Percentiles rank a stretch among this genome's conserved stretches.
These are phyloP conservation scores for Dioszegia aurantiaca DNA, from an alignment of 768 basidiomycete species.

Conservation along the genomic window DNA sequence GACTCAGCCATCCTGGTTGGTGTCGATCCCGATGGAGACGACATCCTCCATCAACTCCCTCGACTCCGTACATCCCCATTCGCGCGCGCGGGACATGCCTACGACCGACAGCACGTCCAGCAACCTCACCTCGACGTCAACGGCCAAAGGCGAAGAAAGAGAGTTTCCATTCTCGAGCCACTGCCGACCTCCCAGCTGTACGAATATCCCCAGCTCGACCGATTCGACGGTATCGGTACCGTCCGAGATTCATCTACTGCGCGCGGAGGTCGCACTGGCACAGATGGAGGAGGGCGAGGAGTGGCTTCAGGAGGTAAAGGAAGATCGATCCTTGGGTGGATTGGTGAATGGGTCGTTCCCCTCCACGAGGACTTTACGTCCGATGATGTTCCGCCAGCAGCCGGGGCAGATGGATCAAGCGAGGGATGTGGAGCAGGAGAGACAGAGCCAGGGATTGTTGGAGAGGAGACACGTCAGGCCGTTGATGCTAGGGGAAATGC, in stretches of 20 bases:
- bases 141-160: background rate
- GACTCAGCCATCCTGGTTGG: background rate
- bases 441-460: background rate
- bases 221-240: background rate
- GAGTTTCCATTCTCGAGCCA: conserved; percentile 19
- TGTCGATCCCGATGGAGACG: conserved; percentile 1
- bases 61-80: conserved; percentile 32
- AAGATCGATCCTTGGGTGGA: conserved; percentile 4
- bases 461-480: conserved; percentile 1
- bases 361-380: conserved; percentile 3
- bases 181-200: conserved; percentile 27
- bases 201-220: conserved; percentile 20
- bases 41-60: background rate
- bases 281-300: too few species aligned
- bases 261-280: background rate
- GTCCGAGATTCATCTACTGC: conserved; percentile 6
- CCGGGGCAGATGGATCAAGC: background rate
- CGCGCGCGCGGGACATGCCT: conserved; percentile 23
- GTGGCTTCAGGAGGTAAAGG: background rate
- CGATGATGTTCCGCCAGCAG: background rate
- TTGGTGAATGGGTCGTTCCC: conserved; percentile 15
- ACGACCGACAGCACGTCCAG: conserved; percentile 17
- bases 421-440: background rate
- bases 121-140: background rate
- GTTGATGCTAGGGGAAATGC: conserved; percentile 6